Evolutionary conservation across 225 moss, liverwort and hornwort species (phyloP).

Genomic region (Thuidium tamariscinum): DNA sequence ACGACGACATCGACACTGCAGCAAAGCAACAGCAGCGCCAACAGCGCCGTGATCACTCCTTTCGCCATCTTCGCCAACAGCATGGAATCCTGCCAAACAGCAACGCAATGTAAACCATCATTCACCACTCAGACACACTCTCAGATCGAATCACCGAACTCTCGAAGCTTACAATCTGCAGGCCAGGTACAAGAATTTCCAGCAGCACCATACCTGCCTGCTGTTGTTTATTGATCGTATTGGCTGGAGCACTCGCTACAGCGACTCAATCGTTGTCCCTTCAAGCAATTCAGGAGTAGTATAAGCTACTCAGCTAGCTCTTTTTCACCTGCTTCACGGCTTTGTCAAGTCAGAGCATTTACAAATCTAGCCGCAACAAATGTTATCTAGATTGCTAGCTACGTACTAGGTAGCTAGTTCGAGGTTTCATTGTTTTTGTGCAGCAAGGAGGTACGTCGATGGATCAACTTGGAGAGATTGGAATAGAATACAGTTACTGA

Average conservation of each 20-base stretch:
- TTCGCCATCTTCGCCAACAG: not conserved
- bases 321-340: too few species aligned
- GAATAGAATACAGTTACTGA: not conserved
- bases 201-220: not conserved
- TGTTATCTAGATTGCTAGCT: too few species aligned
- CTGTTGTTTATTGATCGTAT: not conserved
- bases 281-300: too few species aligned
- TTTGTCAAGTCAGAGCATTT: too few species aligned
- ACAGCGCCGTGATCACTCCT: not conserved
- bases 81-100: not conserved
- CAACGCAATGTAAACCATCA: not conserved
- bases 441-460: too few species aligned
- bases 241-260: too few species aligned
- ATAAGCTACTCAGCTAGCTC: too few species aligned
- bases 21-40: not conserved
- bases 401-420: too few species aligned
- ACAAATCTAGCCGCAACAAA: too few species aligned
- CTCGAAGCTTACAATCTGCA: not conserved
- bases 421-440: too few species aligned
- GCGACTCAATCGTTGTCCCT: too few species aligned
- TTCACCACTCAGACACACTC: not conserved
- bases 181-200: not conserved
- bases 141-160: not conserved
- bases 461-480: not conserved
- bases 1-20: not conserved